Conservation (phyloP, 2,329 filamentous ascomycete genomes). For the Intubia oerlemansii region DNA sequence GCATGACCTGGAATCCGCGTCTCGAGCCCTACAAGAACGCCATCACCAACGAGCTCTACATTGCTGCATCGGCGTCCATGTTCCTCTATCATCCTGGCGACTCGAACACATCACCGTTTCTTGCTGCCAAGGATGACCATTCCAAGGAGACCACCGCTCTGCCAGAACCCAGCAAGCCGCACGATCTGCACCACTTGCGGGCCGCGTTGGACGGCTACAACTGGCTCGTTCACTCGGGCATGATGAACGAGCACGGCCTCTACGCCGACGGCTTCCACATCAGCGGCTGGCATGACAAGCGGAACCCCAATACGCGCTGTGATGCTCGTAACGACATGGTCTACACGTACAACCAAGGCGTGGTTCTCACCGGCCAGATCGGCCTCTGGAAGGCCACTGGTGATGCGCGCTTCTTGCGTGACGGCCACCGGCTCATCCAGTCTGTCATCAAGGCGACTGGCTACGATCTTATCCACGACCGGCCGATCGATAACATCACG, state of each 20-base stretch:
- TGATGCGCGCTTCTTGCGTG: constrained; percentile 45
- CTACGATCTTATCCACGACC: constrained; percentile 31
- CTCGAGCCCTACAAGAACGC: constrained; percentile 73
- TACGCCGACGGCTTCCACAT: constrained; percentile 86
- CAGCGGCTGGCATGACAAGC: constrained; percentile 34
- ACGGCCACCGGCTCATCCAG: constrained; percentile 59
- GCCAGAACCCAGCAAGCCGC: constrained; percentile 5
- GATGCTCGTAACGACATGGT: constrained; percentile 73
- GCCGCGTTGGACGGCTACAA: constrained; percentile 59
- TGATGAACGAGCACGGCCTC: constrained; percentile 56
- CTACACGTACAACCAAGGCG: constrained; percentile 91
- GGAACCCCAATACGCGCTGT: constrained; percentile 48
- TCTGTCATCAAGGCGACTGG: constrained; percentile 62
- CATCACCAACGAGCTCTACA: constrained; percentile 82
- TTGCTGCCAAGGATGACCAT: constrained; percentile 9
- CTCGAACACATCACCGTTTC: constrained; percentile 47
- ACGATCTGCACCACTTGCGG: constrained; percentile 44
- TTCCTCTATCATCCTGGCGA: constrained; percentile 78
- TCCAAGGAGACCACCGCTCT: not conserved
- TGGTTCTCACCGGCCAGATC: constrained; percentile 61
- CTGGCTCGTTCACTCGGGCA: constrained; percentile 62
- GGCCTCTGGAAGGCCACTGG: constrained; percentile 65
- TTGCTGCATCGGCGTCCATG: constrained; percentile 71
- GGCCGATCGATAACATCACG: constrained; percentile 19
- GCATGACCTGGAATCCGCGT: constrained; percentile 68